Conservation (phyloP, 805 yeast species). For the Candida nanaspora region DNA sequence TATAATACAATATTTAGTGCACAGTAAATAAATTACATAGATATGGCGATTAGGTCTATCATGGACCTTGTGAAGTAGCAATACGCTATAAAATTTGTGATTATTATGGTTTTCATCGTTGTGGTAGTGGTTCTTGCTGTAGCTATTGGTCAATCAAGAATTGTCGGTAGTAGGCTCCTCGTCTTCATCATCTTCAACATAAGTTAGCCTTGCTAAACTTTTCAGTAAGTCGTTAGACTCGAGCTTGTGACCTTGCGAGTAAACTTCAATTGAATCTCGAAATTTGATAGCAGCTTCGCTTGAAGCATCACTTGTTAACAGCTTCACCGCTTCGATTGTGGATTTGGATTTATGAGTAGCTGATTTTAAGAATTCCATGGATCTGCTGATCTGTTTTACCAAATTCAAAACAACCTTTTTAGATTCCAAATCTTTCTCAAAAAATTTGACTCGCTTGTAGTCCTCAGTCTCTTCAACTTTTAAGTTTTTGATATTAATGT, state of each 20-base stretch:
- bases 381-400: conserved; percentile 6
- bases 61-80: too few species aligned
- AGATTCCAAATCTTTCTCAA: conserved; percentile 2
- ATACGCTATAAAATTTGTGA: too few species aligned
- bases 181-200: not conserved
- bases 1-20: too few species aligned
- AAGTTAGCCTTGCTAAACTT: conserved; percentile 21
- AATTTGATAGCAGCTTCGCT: conserved; percentile 13
- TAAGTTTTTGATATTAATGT: conserved; percentile 2
- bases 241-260: conserved; percentile 17
- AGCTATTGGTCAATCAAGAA: too few species aligned
- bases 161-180: too few species aligned
- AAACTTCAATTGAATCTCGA: conserved; percentile 12
- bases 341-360: conserved; percentile 19
- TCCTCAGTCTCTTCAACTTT: conserved; percentile 4
- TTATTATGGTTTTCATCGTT: not conserved
- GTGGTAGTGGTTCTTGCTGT: conserved; percentile 8
- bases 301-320: conserved; percentile 14
- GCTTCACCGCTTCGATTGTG: conserved; percentile 14
- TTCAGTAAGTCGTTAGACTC: conserved; percentile 27
- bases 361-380: conserved; percentile 32
- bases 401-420: not conserved
- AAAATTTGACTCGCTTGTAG: conserved; percentile 7
- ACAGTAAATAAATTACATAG: too few species aligned
- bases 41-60: too few species aligned